Evolutionary conservation across 2,329 filamentous ascomycete genomes (phyloP), one percentile per base, ranked within the genome.

Genomic region (Fulvia fulva): DNA sequence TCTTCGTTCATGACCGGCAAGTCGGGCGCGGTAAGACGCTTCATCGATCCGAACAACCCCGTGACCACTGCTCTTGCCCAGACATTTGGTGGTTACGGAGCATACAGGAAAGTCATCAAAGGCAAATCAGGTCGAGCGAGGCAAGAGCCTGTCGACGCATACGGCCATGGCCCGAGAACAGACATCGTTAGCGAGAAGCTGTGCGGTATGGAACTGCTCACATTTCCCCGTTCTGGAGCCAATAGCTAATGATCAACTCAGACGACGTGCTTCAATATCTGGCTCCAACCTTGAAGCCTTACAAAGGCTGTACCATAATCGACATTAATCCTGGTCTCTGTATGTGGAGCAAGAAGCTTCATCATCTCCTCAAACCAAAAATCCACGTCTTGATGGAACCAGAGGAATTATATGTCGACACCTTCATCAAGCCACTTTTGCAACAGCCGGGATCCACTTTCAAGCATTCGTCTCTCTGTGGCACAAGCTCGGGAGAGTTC

Each of bases 301-400:
- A 94, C 72, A 77, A 80, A 51, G 89, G 90, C 55, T 91, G 92
- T 74, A 91, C 96, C 67, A 81, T 97, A 46, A 78, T 99, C 67
- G 93, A 97, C 70, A 78, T 96, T 56, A 90, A 92, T 71, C 93
- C 93, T 0, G 91, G 91, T 14, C 77, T 77, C 1, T 90, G 91
- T 8, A 55, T 96, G 2, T 94, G 88, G 84, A 96, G 92, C 32
- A 78, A 79, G 26, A 89, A 87, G 67, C 78, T 97, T 0, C 86
- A 96, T 70, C 80, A 90, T 0, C 76, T 82, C 47, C 78, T 99
- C 7, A 77, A 90, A 67, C 93, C 93, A 4, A 86, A 91, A 57
- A 86, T 84, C 5, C 94, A 99, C 76, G 77, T 97, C 46, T 79
- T 99, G 44, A 80, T 97, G 74, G 92, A 50, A 68, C 85, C 87